Conservation (phyloP, 176 grass and related monocot species). For the Pharus latifolius region DNA sequence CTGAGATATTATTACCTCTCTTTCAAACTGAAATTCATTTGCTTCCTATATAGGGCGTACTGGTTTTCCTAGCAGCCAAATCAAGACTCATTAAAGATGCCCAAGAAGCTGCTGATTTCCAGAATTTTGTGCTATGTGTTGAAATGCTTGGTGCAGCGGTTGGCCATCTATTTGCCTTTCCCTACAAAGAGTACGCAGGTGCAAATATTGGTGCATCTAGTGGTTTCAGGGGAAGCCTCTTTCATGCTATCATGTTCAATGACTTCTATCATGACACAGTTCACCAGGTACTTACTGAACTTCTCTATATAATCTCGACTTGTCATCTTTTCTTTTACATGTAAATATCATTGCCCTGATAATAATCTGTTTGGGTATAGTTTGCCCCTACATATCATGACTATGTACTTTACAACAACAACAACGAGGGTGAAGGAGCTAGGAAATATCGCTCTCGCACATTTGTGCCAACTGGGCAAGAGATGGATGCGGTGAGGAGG, state of each 20-base stretch:
- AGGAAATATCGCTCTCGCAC: conserved; percentile 48
- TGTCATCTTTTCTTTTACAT: neutral
- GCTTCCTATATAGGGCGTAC: too few relatives aligned
- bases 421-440: conserved; percentile 22
- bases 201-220: conserved; percentile 36
- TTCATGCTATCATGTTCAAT: conserved; percentile 41
- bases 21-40: neutral
- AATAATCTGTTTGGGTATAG: neutral
- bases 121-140: conserved; percentile 39
- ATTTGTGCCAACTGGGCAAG: conserved; percentile 42
- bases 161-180: conserved; percentile 23
- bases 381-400: conserved; percentile 57
- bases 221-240: conserved; percentile 32
- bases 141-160: conserved; percentile 56
- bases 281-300: conserved; percentile 37
- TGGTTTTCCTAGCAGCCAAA: too few relatives aligned
- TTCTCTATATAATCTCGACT: conserved; percentile 35
- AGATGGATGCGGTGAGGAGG: conserved; percentile 44
- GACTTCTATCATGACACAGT: conserved; percentile 56
- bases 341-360: neutral
- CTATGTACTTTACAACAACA: conserved; percentile 42
- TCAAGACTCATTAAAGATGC: conserved; percentile 34
- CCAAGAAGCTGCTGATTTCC: conserved; percentile 40
- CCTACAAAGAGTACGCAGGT: conserved; percentile 39
- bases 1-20: too few relatives aligned